Percentiles rank a stretch among this genome's conserved stretches.
phyloP scores from a whole-genome alignment of 2,329 filamentous ascomycete genomes.

The Alternaria brassicicola region DNA sequence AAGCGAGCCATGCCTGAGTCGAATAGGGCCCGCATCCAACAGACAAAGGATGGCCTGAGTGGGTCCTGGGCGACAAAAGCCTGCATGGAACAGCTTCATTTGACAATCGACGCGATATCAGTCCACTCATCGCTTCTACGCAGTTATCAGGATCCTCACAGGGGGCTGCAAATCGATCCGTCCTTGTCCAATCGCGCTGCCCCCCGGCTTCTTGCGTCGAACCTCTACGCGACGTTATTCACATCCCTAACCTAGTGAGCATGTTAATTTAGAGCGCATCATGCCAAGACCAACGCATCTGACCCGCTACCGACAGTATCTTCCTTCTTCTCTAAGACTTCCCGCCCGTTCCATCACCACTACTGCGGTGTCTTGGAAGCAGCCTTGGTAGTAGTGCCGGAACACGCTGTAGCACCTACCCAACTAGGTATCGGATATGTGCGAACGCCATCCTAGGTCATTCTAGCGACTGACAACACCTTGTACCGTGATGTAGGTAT shows the following conservation, averaged over 20 bases:
- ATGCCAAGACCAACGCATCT: slow-evolving; percentile 35
- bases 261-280: slow-evolving; percentile 37
- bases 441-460: slow-evolving; percentile 35
- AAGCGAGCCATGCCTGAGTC: slow-evolving; percentile 22
- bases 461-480: slow-evolving; percentile 20
- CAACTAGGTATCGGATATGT: slow-evolving; percentile 34
- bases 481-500: slow-evolving; percentile 20
- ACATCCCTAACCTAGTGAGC: slow-evolving; percentile 45
- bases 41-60: slow-evolving; percentile 7
- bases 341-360: slow-evolving; percentile 26
- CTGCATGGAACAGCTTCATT: slow-evolving; percentile 20
- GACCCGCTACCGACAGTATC: slow-evolving; percentile 22
- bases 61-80: slow-evolving; percentile 6
- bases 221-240: slow-evolving; percentile 21
- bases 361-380: slow-evolving; percentile 32
- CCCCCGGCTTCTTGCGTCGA: slow-evolving; percentile 21
- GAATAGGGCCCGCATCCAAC: slow-evolving; percentile 18
- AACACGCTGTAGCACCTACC: slow-evolving; percentile 39
- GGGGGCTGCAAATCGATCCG: slow-evolving; percentile 28
- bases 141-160: slow-evolving; percentile 20
- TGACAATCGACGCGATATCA: slow-evolving; percentile 13
- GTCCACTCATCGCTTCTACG: slow-evolving; percentile 17
- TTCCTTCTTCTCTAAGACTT: slow-evolving; percentile 25
- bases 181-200: slow-evolving; percentile 23
- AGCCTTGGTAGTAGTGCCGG: slow-evolving; percentile 24